phyloP scores from a whole-genome alignment of 495 filamentous ascomycete species.

The Podospora comata region DNA sequence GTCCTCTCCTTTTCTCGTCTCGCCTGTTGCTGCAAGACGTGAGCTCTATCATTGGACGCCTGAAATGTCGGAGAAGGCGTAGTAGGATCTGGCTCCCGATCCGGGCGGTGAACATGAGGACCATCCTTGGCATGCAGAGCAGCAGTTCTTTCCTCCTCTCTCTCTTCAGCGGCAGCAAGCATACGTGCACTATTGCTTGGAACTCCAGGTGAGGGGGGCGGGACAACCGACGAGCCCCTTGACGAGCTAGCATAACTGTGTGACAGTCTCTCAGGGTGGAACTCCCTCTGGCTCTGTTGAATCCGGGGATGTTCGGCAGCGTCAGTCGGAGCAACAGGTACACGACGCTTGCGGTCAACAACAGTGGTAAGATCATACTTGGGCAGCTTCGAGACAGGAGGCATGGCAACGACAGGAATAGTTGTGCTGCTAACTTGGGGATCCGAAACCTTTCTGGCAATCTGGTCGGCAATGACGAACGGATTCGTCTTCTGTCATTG shows the following conservation, averaged over 20 bases:
- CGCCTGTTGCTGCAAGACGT: not conserved
- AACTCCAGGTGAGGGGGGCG: not conserved
- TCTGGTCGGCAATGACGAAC: constrained; percentile 31
- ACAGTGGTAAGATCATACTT: constrained; percentile 5
- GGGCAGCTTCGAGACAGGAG: not conserved
- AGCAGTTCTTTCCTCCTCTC: not conserved
- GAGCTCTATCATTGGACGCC: not conserved
- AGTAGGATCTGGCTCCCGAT: not conserved
- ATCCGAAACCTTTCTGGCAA: constrained; percentile 16
- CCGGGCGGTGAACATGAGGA: not conserved
- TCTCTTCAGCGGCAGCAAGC: not conserved
- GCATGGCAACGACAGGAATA: not conserved
- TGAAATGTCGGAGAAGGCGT: not conserved
- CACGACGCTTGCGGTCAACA: not conserved
- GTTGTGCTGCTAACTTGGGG: constrained; percentile 9
- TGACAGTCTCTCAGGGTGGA: not conserved
- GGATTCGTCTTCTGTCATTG: constrained; percentile 25
- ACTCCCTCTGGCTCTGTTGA: not conserved
- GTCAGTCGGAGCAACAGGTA: not conserved
- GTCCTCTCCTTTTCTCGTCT: not conserved
- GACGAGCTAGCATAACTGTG: constrained; percentile 4
- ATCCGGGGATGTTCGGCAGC: not conserved
- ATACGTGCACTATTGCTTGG: not conserved
- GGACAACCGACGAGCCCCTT: not conserved
- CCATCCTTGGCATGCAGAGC: not conserved